Evolutionary conservation across 257 asterid species (phyloP).

Genomic region (Avicennia marina): DNA sequence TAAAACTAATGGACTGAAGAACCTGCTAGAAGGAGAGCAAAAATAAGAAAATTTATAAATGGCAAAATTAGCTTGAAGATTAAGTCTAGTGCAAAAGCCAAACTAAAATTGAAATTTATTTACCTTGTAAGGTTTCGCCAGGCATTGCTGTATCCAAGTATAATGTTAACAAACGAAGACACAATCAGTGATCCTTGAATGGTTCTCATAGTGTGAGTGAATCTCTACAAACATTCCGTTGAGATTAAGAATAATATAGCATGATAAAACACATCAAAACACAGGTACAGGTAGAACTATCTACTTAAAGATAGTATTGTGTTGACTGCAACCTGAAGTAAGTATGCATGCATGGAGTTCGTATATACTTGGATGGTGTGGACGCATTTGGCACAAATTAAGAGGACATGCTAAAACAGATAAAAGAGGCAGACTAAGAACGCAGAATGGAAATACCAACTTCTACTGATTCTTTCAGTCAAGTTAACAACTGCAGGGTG

Average conservation of each 20-base stretch:
- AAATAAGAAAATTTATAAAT: background rate
- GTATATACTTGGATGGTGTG: background rate
- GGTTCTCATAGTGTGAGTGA: conserved; percentile 78
- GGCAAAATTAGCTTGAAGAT: background rate
- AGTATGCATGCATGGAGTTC: no score
- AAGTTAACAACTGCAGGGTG: no score
- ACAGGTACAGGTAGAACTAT: no score
- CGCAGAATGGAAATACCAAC: no score
- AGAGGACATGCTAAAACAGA: background rate
- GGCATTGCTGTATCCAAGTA: conserved; percentile 71
- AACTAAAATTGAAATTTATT: background rate
- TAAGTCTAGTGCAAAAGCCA: background rate
- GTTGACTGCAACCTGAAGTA: no score
- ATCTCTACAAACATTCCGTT: conserved; percentile 61
- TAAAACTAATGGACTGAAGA: conserved; percentile 68
- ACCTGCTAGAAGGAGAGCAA: conserved; percentile 32
- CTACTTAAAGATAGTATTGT: no score
- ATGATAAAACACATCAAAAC: conserved; percentile 5
- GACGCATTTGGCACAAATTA: background rate
- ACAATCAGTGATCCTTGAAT: conserved; percentile 91
- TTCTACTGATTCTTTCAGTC: no score
- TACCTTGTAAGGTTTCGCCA: conserved; percentile 91
- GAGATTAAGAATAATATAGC: conserved; percentile 12
- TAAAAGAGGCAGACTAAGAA: background rate
- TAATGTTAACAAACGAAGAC: conserved; percentile 76